These are phyloP conservation scores for Wickerhamiella brachini DNA, from an alignment of 805 yeast genomes.

Conservation along the genomic window DNA sequence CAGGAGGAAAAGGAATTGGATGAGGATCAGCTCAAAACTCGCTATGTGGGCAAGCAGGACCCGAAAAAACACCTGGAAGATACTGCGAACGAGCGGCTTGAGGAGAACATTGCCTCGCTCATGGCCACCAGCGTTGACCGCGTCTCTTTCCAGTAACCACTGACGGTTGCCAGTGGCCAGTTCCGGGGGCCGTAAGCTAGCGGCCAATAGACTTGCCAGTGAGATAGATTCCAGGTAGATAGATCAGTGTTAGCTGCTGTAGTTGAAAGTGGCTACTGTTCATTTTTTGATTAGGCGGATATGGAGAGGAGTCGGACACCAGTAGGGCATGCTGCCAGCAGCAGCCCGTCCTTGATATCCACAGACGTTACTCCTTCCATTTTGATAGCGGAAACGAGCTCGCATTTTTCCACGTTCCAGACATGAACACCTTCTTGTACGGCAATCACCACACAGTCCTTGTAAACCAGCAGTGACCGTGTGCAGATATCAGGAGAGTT, in stretches of 20 bases:
- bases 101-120: constrained; percentile 78
- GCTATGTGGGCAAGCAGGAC: constrained; percentile 97
- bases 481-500: not conserved
- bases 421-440: not conserved
- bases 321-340: not conserved
- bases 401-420: not conserved
- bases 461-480: constrained; percentile 3
- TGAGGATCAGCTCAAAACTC: constrained; percentile 81
- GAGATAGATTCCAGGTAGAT: too few relatives aligned
- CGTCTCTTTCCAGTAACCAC: constrained; percentile 76
- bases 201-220: too few relatives aligned
- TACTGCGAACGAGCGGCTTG: constrained; percentile 73
- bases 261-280: too few relatives aligned
- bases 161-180: too few relatives aligned
- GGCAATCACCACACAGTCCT: not conserved
- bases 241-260: too few relatives aligned
- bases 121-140: constrained; percentile 83
- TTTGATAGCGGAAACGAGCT: not conserved
- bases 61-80: constrained; percentile 94
- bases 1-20: constrained; percentile 80
- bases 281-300: too few relatives aligned
- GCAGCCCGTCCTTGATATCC: not conserved
- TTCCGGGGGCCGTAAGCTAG: too few relatives aligned
- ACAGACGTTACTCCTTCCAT: not conserved
- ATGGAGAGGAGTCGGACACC: not conserved